Evolutionary conservation across 2,329 filamentous ascomycete genomes (phyloP).

Genomic region (Phyllosticta citrichinensis): DNA sequence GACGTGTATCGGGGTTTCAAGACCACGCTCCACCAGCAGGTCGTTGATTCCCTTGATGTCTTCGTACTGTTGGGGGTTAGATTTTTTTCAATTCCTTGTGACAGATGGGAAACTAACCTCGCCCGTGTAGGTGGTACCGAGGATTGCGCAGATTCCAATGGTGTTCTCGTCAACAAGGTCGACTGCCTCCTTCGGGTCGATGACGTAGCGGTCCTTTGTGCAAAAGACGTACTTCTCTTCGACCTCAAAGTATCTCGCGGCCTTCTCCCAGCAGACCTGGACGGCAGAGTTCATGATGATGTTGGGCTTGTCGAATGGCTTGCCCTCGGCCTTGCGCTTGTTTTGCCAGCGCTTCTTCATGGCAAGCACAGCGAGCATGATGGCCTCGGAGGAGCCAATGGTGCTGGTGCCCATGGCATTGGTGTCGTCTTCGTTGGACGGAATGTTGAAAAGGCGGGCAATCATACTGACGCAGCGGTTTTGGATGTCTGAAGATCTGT

Average conservation of each 20-base stretch:
- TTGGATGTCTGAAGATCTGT: constrained; percentile 42
- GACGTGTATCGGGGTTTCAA: constrained; percentile 84
- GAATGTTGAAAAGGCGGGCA: constrained; percentile 74
- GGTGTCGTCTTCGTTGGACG: constrained; percentile 42
- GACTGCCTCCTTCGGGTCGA: constrained; percentile 53
- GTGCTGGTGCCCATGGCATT: constrained; percentile 78
- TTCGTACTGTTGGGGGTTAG: constrained; percentile 50
- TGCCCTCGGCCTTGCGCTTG: constrained; percentile 70
- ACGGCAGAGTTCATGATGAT: constrained; percentile 94
- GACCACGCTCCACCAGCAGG: constrained; percentile 57
- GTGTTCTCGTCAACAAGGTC: constrained; percentile 57
- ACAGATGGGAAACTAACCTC: constrained; percentile 33
- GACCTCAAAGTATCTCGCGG: constrained; percentile 76
- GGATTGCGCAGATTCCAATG: constrained; percentile 85
- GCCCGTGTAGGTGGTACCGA: constrained; percentile 90
- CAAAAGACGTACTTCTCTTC: constrained; percentile 73
- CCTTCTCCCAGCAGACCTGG: constrained; percentile 95
- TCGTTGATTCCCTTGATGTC: constrained; percentile 90
- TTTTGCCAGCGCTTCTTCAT: constrained; percentile 97
- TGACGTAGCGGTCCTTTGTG: constrained; percentile 51
- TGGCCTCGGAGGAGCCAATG: constrained; percentile 81
- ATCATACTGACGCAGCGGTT: constrained; percentile 70
- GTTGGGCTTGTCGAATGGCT: constrained; percentile 72
- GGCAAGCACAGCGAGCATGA: constrained; percentile 72
- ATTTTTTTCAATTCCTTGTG: not conserved